Evolutionary conservation across 2,329 filamentous ascomycete genomes (phyloP).

Genomic region (Talaromyces sp.): DNA sequence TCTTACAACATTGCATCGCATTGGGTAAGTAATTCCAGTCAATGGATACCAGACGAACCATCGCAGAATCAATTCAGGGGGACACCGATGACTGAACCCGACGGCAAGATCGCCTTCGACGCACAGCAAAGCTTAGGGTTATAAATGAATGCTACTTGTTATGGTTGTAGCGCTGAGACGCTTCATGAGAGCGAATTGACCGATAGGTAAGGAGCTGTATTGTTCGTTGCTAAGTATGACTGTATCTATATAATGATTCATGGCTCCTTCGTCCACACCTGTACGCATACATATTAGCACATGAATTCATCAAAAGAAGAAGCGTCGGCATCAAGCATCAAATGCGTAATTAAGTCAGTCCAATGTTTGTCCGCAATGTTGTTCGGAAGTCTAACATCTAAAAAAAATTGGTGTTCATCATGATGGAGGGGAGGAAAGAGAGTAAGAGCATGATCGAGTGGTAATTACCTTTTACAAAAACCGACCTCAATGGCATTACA

Average conservation of each 20-base stretch:
- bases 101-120: constrained; percentile 15
- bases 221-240: neutral
- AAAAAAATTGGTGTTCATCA: constrained; percentile 46
- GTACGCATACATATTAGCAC: neutral
- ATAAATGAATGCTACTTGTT: neutral
- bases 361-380: constrained; percentile 42
- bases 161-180: neutral
- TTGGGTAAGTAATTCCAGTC: too few species aligned
- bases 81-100: too few species aligned
- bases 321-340: neutral
- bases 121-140: constrained; percentile 5
- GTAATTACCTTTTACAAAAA: neutral
- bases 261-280: neutral
- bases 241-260: neutral
- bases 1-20: too few species aligned
- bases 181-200: neutral
- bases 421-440: constrained; percentile 15
- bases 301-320: neutral
- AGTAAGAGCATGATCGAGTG: neutral
- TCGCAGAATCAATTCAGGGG: too few species aligned
- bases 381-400: constrained; percentile 53
- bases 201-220: neutral
- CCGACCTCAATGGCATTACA: too few species aligned
- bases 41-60: too few species aligned
- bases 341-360: neutral